These are phyloP conservation scores for Sphagnum magellanicum DNA, from an alignment of 228 moss, liverwort and hornwort genomes.

Conservation along the genomic window DNA sequence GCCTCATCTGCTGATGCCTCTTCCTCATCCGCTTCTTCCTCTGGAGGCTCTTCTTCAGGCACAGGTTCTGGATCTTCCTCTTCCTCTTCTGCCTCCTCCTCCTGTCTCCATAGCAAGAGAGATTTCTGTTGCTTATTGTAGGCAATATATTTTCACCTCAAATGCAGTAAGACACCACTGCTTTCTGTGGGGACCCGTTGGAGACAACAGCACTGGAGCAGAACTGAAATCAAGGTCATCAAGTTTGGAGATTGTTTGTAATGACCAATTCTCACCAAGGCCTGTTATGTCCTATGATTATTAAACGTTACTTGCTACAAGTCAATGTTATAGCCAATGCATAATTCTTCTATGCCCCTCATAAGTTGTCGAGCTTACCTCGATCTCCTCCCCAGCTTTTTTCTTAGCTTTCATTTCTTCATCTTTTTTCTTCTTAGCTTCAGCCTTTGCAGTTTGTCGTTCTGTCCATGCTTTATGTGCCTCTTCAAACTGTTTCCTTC, in stretches of 20 bases:
- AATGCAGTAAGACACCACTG: no score
- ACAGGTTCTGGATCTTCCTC: conserved; percentile 25
- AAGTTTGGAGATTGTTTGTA: no score
- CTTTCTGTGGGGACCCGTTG: no score
- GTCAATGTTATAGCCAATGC: not conserved
- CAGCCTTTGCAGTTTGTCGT: conserved; percentile 11
- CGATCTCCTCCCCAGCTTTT: conserved; percentile 22
- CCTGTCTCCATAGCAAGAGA: not conserved
- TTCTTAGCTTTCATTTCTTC: conserved; percentile 27
- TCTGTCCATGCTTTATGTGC: conserved; percentile 37
- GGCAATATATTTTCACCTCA: no score
- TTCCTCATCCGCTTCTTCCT: not conserved
- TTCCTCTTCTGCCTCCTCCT: conserved; percentile 2
- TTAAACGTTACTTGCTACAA: not conserved
- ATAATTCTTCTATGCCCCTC: not conserved
- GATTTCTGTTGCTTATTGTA: not conserved
- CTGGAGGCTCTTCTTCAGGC: conserved; percentile 15
- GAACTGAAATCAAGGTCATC: no score
- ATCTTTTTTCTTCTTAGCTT: conserved; percentile 25
- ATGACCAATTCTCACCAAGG: no score
- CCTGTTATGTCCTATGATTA: conserved; percentile 8
- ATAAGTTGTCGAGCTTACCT: not conserved
- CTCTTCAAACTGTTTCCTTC: conserved; percentile 31
- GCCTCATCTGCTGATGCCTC: conserved; percentile 1
- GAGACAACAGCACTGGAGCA: no score